Base-by-base conservation (phyloP, 2,329 filamentous ascomycete species). In the Bisporella sp. region DNA sequence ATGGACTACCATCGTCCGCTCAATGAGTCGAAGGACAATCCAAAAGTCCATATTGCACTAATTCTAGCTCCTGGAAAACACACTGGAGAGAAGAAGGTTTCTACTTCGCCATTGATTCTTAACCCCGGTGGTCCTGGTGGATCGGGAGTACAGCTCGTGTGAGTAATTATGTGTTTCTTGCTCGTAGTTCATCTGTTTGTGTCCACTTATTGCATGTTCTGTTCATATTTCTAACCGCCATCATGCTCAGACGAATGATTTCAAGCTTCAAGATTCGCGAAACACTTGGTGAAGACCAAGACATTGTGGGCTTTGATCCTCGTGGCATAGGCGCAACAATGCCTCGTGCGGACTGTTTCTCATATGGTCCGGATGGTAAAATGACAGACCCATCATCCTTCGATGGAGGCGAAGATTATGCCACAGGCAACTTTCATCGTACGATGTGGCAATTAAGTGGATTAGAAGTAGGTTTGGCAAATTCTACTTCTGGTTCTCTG, bases 261-360 rank as follows among this genome's bases (percentile, higher is more conserved):
- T 21, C 21, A 21, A 21, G 21, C 21, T 21, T 21, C 21, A 21
- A 21, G 21, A 2, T 65, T 66, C 0, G 1, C 44, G 0, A 59
- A 1, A 55, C 70, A 21, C 59, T 73, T 12, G 72, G 72, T 35
- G 46, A 52, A 1, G 66, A 72, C 40, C 66, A 69, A 54, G 71
- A 75, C 52, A 59, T 76, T 21, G 66, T 77, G 45, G 70, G 72
- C 1, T 76, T 76, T 47, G 74, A 76, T 55, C 74, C 74, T 1
- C 67, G 74, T 13, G 73, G 73, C 64, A 69, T 79, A 29, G 75
- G 75, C 4, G 67, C 71, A 6, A 76, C 76, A 3, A 68, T 72
- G 1, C 76, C 76, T 4, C 64, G 73, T 21, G 64, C 77, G 11
- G 73, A 78, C 46, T 80, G 77, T 58, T 80, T 75, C 72, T 65